Percentiles rank a stretch among this genome's conserved stretches.
Conservation (phyloP, 768 basidiomycete species). For the Rhodotorula diobovata region DNA sequence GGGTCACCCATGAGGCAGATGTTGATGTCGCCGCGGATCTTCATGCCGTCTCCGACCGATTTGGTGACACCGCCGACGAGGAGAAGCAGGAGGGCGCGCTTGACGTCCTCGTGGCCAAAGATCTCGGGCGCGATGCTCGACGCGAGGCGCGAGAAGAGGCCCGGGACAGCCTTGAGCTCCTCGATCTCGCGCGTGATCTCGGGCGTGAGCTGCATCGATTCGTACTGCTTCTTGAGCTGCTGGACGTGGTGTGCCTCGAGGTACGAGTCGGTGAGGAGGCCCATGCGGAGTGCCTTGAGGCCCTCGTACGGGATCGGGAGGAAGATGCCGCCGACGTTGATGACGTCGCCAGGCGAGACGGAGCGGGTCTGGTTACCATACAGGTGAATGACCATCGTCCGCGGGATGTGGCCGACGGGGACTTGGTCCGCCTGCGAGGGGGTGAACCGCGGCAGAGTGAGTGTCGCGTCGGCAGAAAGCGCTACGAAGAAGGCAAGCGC, state of each 20-base stretch:
- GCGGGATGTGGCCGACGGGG: constrained; percentile 96
- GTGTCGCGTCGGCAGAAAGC: no score
- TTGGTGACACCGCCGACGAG: constrained; percentile 96
- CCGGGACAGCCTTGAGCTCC: constrained; percentile 64
- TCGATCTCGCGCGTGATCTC: constrained; percentile 67
- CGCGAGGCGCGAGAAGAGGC: constrained; percentile 76
- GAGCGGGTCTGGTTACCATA: constrained; percentile 81
- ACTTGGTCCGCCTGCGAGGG: constrained; percentile 83
- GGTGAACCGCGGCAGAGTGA: background rate
- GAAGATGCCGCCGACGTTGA: constrained; percentile 93
- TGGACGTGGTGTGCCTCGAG: constrained; percentile 84
- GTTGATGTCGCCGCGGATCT: constrained; percentile 95
- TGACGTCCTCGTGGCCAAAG: constrained; percentile 94
- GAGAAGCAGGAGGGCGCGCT: constrained; percentile 86
- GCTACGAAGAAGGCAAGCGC: constrained; percentile 27
- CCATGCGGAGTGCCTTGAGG: constrained; percentile 92
- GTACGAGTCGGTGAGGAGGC: constrained; percentile 93
- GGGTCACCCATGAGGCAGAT: constrained; percentile 99
- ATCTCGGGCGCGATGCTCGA: constrained; percentile 97
- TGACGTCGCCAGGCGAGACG: constrained; percentile 92
- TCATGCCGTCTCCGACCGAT: constrained; percentile 93
- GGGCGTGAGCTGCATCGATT: constrained; percentile 85
- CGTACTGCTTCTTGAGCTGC: constrained; percentile 96
- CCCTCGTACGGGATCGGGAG: constrained; percentile 97
- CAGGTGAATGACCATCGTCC: constrained; percentile 95